Percentiles rank a stretch among this genome's conserved stretches.
Evolutionary conservation across 2,329 filamentous ascomycete genomes (phyloP).

Genomic region (Sordariomycetes sp.): DNA sequence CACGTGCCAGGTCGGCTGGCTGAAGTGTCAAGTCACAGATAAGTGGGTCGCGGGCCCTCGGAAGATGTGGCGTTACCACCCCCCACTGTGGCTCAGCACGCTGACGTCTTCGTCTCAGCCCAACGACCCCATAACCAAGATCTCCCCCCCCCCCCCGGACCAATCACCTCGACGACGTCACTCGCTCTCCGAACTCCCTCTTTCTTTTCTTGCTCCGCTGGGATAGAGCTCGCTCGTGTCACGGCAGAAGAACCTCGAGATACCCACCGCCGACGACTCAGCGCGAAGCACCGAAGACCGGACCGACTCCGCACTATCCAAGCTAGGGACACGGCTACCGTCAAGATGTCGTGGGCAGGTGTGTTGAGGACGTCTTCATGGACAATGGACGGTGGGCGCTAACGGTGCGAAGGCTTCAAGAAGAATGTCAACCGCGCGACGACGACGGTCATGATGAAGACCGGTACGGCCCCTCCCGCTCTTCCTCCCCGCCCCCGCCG

Average conservation of each 20-base stretch:
- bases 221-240: background rate
- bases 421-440: slow-evolving; percentile 98
- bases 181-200: background rate
- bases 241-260: background rate
- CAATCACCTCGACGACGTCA: background rate
- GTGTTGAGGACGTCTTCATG: slow-evolving; percentile 6
- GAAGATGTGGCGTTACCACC: background rate
- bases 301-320: background rate
- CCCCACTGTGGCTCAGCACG: slow-evolving; percentile 4
- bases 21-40: too few relatives aligned
- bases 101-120: background rate
- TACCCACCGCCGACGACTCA: background rate
- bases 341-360: slow-evolving; percentile 61
- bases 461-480: slow-evolving; percentile 42
- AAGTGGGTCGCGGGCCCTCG: background rate
- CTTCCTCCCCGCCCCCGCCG: background rate
- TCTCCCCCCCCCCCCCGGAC: background rate
- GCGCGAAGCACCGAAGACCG: background rate
- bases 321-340: slow-evolving; percentile 4
- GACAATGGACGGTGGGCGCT: slow-evolving; percentile 10
- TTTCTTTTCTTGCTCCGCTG: background rate
- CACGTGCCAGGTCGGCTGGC: background rate
- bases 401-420: slow-evolving; percentile 26
- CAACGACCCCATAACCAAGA: background rate
- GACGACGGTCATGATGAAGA: slow-evolving; percentile 99